Evolutionary conservation across 208 protist genomes (phyloP).

Genomic region (Leptomonas pyrrhocoris): DNA sequence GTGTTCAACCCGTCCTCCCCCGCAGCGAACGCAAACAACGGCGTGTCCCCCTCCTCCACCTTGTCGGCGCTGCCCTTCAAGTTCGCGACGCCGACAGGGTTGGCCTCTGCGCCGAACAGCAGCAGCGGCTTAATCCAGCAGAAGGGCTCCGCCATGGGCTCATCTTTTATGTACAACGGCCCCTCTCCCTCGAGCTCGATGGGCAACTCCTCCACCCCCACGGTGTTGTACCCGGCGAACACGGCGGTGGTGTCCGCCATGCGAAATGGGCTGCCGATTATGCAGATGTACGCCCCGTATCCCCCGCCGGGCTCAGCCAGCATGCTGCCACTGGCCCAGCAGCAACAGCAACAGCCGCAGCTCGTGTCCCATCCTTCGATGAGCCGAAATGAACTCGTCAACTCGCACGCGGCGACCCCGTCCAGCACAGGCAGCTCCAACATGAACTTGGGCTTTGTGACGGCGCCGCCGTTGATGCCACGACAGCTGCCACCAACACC

Average conservation of each 20-base stretch:
- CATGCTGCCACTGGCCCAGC: constrained; percentile 16
- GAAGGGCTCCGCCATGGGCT: constrained; percentile 8
- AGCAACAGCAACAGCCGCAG: constrained; percentile 18
- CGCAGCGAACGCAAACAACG: neutral
- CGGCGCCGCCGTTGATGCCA: too few relatives aligned
- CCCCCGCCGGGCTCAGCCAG: neutral
- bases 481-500: too few relatives aligned
- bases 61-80: constrained; percentile 22
- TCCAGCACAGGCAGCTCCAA: constrained; percentile 22
- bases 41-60: neutral
- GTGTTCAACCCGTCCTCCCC: too few relatives aligned
- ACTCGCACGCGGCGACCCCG: constrained; percentile 22
- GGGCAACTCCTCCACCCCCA: constrained; percentile 14
- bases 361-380: constrained; percentile 21
- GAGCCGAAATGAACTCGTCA: constrained; percentile 16
- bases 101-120: neutral
- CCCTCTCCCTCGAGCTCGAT: constrained; percentile 25
- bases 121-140: neutral
- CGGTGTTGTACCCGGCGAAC: constrained; percentile 21
- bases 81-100: constrained; percentile 16
- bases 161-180: constrained; percentile 12
- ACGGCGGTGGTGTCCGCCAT: constrained; percentile 20
- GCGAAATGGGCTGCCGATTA: constrained; percentile 17
- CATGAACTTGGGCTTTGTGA: constrained; percentile 3
- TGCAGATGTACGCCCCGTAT: constrained; percentile 19